Evolutionary conservation across 495 filamentous ascomycete species (phyloP), one percentile per base, ranked within the genome.

Genomic region (Usnea hakonensis): DNA sequence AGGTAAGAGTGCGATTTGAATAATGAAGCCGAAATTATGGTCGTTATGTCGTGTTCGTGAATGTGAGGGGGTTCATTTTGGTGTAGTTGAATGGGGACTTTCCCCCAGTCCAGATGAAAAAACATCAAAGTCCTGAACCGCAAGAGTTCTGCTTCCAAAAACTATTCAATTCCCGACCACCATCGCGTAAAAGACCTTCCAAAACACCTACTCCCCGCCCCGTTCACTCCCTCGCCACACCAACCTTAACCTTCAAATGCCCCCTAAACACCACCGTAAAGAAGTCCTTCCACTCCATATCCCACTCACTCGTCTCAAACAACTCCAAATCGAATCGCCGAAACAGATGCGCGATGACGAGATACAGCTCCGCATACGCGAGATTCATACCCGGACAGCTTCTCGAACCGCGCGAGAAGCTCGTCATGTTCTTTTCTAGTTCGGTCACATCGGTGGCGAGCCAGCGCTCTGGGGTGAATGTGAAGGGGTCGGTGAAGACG

Each of bases 261-360:
- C 55, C 55, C 33, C 37, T 21, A 28, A 26, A 43, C 26, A 57
- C 55, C n/a, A n/a, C n/a, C n/a, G n/a, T n/a, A 57, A n/a, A 19
- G 55, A 33, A 40, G n/a, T 57, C 55, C 33, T 57, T 57, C 55
- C 55, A 46, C 13, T 46, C 43, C 43, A 46, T 46, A 21, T 46
- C 43, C 43, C 9, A 8, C 2, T n/a, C n/a, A n/a, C n/a, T 46
- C 11, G 43, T 46, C 21, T 46, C n/a, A 46, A 23, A 23, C 14
- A 57, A 41, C 30, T 41, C 36, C 19, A 57, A 17, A 37, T 40
- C 16, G 21, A 57, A 57, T 40, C n/a, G n/a, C 16, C 55, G 33
- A 32, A 57, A 57, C 1, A 57, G 23, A 38, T 38, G n/a, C 23
- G 55, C 55, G n/a, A 57, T 21, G 3, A 23, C 33, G 36, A 37